Evolutionary conservation across 2,329 filamentous ascomycete genomes (phyloP).

Genomic region (Verticillium longisporum): DNA sequence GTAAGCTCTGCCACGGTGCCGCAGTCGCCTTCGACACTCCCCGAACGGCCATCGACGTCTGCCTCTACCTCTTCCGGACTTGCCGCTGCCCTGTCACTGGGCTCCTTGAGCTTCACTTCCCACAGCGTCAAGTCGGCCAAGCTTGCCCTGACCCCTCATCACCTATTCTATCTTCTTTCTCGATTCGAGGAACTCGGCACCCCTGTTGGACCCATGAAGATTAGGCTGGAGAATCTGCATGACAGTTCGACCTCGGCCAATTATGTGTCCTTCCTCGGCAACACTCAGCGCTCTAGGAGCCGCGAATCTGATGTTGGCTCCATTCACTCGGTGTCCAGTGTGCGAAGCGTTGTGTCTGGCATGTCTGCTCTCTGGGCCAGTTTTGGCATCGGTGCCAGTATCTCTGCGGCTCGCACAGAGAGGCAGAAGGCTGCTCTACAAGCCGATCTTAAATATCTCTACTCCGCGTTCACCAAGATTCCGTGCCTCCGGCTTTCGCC

Average conservation of each 20-base stretch:
- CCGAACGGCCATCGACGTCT: conserved; percentile 57
- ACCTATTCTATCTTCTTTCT: conserved; percentile 92
- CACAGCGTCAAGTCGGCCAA: conserved; percentile 83
- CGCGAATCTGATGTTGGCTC: conserved; percentile 80
- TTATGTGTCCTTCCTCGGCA: conserved; percentile 92
- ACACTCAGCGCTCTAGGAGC: conserved; percentile 73
- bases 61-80: conserved; percentile 67
- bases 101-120: conserved; percentile 77
- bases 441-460: conserved; percentile 88
- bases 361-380: conserved; percentile 92
- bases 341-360: conserved; percentile 93
- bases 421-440: conserved; percentile 82
- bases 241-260: conserved; percentile 79
- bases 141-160: conserved; percentile 87
- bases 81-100: conserved; percentile 80
- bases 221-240: conserved; percentile 90
- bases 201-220: conserved; percentile 89
- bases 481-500: conserved; percentile 83
- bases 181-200: conserved; percentile 91
- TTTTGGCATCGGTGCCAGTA: conserved; percentile 74
- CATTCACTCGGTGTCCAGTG: conserved; percentile 91
- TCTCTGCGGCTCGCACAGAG: conserved; percentile 75
- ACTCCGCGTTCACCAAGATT: conserved; percentile 97
- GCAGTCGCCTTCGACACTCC: conserved; percentile 46
- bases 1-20: conserved; percentile 50